A percentile compares a stretch with the other conserved stretches of the same genome.
phyloP scores from a whole-genome alignment of 352 stramenopile genomes.

The Globisporangium parvum region DNA sequence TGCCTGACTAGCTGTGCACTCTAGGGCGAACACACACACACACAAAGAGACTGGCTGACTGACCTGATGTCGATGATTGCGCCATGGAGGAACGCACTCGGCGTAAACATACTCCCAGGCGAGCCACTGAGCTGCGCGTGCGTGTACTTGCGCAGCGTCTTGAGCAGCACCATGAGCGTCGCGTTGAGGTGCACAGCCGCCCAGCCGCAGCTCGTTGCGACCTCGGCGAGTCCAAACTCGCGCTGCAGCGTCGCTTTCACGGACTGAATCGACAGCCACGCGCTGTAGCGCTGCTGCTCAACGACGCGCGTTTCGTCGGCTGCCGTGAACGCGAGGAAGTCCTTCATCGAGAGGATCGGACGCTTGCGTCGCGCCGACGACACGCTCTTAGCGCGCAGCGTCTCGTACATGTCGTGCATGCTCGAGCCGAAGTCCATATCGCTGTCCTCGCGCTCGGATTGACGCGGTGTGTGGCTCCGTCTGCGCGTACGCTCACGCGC shows the following conservation, averaged over 20 bases:
- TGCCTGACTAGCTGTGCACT: not conserved
- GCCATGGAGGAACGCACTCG: conserved; percentile 28
- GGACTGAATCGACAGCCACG: conserved; percentile 54
- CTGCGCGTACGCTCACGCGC: conserved; percentile 4
- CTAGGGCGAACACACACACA: not conserved
- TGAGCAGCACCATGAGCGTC: conserved; percentile 49
- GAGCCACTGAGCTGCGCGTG: conserved; percentile 19
- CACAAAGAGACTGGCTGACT: not conserved
- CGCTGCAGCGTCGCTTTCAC: conserved; percentile 37
- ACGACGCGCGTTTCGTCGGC: conserved; percentile 25
- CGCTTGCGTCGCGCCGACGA: conserved; percentile 21
- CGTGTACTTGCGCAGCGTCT: conserved; percentile 47
- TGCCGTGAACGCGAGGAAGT: conserved; percentile 34
- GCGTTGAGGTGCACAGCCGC: conserved; percentile 54
- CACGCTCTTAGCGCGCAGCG: conserved; percentile 12
- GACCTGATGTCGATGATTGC: conserved; percentile 39
- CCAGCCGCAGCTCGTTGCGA: conserved; percentile 51
- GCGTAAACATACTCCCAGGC: conserved; percentile 20
- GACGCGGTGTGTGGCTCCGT: conserved; percentile 5
- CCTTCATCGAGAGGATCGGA: conserved; percentile 30
- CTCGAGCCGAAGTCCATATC: conserved; percentile 57
- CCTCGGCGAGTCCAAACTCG: conserved; percentile 42
- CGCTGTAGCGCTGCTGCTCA: conserved; percentile 33
- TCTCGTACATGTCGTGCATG: conserved; percentile 33
- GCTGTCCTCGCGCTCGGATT: conserved; percentile 7